Base-by-base conservation (phyloP, 2,329 filamentous ascomycete species). In the Epichloe baconii region DNA sequence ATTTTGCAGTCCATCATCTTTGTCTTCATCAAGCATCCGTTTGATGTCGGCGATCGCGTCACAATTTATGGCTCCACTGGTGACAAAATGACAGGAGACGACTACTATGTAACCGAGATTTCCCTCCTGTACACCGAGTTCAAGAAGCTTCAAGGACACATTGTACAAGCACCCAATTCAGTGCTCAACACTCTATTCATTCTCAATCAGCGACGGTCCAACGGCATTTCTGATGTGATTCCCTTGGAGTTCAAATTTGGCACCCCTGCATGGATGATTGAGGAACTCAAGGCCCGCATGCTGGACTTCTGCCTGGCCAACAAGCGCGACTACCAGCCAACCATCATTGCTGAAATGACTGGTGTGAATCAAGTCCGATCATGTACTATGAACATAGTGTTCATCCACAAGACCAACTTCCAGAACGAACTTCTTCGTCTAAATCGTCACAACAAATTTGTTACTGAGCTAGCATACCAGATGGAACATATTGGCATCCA, bases 321-420 rank as follows among this genome's bases (percentile, higher is more conserved):
- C 70, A 94, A 95, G 71, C 85, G 91, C 51, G 91, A 96, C 62
- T 95, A 88, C 63, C 86, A 91, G 59, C 75, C 77, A 55, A 91
- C 90, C 57, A 89, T 95, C 52, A 78, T 95, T 38, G 94, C 88
- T 0, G 89, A 95, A 67, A 74, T 97, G 58, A 80, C 79, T 23
- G 80, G 82, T 8, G 82, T 97, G 48, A 81, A 83, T 23, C 84
- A 95, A 59, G 87, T 89, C 37, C 88, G 91, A 64, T 86, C 85
- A 5, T 83, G 95, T 62, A 89, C 83, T 4, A 77, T 96, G 62
- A 96, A 95, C 67, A 82, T 97, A 52, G 83, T 96, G 61, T 95
- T 95, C 73, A 96, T 96, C 74, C 95, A 96, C 77, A 96, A 96
- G 68, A 88, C 85, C 53, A 96, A 91, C 66, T 96, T 86, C 79